Conservation (phyloP, 2,329 filamentous ascomycete genomes). For the Cytospora piceicola region DNA sequence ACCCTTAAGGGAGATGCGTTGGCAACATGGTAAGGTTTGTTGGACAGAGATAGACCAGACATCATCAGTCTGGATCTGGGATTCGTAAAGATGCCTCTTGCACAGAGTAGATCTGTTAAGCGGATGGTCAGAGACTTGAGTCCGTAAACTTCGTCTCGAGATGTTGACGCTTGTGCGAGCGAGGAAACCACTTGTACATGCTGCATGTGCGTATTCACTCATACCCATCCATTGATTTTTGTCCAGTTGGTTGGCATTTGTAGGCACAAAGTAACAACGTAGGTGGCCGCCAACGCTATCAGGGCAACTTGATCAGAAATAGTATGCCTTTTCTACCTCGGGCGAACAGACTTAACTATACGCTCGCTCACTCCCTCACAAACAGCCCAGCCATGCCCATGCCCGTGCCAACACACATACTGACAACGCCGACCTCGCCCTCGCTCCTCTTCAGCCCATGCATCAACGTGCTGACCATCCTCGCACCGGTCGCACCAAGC, state of each 20-base stretch:
- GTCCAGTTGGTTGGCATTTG: neutral
- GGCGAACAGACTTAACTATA: neutral
- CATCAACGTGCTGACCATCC: constrained; percentile 74
- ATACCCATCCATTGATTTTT: no score
- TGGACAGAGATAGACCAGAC: neutral
- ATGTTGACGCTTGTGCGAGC: neutral
- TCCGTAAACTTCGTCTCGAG: neutral
- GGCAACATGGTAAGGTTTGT: neutral
- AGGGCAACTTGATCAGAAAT: neutral
- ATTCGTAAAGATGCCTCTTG: neutral
- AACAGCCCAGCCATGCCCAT: constrained; percentile 49
- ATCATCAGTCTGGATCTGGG: neutral
- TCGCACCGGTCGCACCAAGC: constrained; percentile 82
- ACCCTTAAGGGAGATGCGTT: no score
- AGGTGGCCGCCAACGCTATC: neutral
- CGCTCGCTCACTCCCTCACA: constrained; percentile 25
- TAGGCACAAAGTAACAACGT: neutral
- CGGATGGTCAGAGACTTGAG: neutral
- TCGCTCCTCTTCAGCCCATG: constrained; percentile 71
- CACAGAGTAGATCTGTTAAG: neutral
- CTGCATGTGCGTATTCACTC: no score
- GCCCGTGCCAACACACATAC: constrained; percentile 87
- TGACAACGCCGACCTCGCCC: constrained; percentile 80
- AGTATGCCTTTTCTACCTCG: neutral
- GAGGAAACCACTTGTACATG: neutral